phyloP scores from a whole-genome alignment of 768 basidiomycete species.

The Rhizopogon roseolus region DNA sequence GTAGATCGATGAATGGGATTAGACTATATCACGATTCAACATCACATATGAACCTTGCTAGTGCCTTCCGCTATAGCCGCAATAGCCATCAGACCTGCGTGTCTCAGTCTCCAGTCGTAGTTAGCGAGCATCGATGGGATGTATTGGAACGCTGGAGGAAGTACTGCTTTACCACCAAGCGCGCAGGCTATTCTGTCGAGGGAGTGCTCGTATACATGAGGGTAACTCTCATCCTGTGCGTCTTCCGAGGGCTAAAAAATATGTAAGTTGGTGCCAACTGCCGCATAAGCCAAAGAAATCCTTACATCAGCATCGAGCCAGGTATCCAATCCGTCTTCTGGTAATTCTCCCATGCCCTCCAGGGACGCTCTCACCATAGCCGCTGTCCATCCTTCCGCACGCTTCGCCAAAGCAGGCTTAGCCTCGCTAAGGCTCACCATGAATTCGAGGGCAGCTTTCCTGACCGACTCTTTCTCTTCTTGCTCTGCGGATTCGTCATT shows the following conservation, averaged over 20 bases:
- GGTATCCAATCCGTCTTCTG: slow-evolving; percentile 48
- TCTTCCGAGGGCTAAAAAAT: slow-evolving; percentile 55
- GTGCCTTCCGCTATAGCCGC: slow-evolving; percentile 85
- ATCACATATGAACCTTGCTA: slow-evolving; percentile 42
- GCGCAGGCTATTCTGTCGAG: slow-evolving; percentile 80
- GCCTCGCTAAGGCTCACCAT: slow-evolving; percentile 81
- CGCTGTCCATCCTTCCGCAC: slow-evolving; percentile 65
- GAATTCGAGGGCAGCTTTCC: slow-evolving; percentile 75
- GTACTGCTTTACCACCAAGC: slow-evolving; percentile 66
- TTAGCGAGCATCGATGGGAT: slow-evolving; percentile 79
- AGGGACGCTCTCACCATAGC: slow-evolving; percentile 71
- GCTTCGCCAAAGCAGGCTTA: slow-evolving; percentile 61
- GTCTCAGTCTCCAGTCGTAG: slow-evolving; percentile 81
- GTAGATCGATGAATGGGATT: slow-evolving; percentile 1
- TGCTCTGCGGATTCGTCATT: slow-evolving; percentile 40
- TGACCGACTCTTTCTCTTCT: slow-evolving; percentile 65
- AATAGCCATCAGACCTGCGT: slow-evolving; percentile 85
- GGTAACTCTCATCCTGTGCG: slow-evolving; percentile 56
- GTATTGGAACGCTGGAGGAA: slow-evolving; percentile 78
- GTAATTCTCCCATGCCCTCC: slow-evolving; percentile 78
- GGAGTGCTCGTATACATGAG: slow-evolving; percentile 77
- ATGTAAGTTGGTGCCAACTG: not conserved
- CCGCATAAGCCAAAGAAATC: not conserved
- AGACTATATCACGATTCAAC: not conserved
- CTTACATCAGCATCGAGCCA: slow-evolving; percentile 79